Percentiles rank a stretch among this genome's conserved stretches.
These are phyloP conservation scores for Daldinia concentrica DNA, from an alignment of 495 filamentous ascomycete genomes.

Conservation along the genomic window DNA sequence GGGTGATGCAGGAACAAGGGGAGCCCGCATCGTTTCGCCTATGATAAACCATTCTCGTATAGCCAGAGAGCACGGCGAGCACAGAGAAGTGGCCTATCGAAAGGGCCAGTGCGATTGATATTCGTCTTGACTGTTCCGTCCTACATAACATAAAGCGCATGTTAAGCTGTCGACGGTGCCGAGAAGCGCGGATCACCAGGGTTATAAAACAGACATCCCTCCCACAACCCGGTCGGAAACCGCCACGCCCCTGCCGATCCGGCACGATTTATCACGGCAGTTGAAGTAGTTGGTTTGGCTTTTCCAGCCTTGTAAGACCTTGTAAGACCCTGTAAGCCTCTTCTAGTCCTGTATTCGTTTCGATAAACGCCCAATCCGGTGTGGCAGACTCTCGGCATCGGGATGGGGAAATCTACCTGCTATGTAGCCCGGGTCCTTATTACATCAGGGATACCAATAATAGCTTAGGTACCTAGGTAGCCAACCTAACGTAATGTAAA, in stretches of 20 bases:
- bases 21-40: not conserved
- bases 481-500: no score
- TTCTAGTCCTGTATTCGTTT: constrained; percentile 26
- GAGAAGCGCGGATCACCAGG: constrained; percentile 22
- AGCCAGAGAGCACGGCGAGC: not conserved
- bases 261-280: constrained; percentile 28
- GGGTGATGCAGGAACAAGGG: no score
- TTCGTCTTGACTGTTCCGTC: constrained; percentile 35
- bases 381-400: not conserved
- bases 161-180: constrained; percentile 3
- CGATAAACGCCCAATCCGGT: constrained; percentile 24
- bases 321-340: no score
- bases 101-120: constrained; percentile 24
- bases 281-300: constrained; percentile 5
- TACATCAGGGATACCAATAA: not conserved
- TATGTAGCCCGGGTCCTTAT: not conserved
- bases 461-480: no score
- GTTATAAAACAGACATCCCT: constrained; percentile 28
- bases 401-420: not conserved
- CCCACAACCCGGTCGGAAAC: constrained; percentile 34
- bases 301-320: not conserved
- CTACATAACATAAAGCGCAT: not conserved
- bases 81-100: constrained; percentile 6
- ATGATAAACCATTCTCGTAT: not conserved
- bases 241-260: constrained; percentile 13